A percentile compares a stretch with the other conserved stretches of the same genome.
Conservation (phyloP, 148 eudicot species). For the Chenopodium suecicum region DNA sequence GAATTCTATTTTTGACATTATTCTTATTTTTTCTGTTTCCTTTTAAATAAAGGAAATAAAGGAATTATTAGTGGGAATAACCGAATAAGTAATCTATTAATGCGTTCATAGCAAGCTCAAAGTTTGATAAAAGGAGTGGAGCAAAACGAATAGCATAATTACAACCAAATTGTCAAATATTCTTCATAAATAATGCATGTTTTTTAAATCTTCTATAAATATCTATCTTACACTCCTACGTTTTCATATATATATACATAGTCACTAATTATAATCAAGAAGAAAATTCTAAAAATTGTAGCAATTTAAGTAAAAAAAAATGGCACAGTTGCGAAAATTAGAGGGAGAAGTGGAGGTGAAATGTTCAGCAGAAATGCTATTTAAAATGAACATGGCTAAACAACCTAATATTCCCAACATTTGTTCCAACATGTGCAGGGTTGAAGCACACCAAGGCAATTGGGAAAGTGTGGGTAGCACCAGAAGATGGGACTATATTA, state of each 20-base stretch:
- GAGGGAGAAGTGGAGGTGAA: conserved; percentile 21
- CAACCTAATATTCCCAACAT: neutral
- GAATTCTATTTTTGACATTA: no score
- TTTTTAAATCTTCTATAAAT: neutral
- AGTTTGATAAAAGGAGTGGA: no score
- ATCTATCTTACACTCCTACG: no score
- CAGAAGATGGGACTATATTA: conserved; percentile 17
- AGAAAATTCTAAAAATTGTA: neutral
- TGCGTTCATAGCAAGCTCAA: no score
- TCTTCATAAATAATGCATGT: no score
- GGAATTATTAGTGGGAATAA: no score
- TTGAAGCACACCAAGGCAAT: conserved; percentile 13
- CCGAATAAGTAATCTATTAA: no score
- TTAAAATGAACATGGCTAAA: neutral
- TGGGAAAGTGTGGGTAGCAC: conserved; percentile 21
- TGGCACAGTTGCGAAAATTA: conserved; percentile 19
- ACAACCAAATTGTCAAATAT: no score
- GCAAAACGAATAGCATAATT: no score
- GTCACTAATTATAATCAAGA: neutral
- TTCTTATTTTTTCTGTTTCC: no score
- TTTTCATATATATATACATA: no score
- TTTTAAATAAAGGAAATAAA: no score
- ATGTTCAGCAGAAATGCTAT: conserved; percentile 11
- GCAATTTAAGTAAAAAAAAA: neutral
- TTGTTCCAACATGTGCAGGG: conserved; percentile 4